Evolutionary conservation across 805 yeast species (phyloP).

Genomic region (Candida ipomoeae): DNA sequence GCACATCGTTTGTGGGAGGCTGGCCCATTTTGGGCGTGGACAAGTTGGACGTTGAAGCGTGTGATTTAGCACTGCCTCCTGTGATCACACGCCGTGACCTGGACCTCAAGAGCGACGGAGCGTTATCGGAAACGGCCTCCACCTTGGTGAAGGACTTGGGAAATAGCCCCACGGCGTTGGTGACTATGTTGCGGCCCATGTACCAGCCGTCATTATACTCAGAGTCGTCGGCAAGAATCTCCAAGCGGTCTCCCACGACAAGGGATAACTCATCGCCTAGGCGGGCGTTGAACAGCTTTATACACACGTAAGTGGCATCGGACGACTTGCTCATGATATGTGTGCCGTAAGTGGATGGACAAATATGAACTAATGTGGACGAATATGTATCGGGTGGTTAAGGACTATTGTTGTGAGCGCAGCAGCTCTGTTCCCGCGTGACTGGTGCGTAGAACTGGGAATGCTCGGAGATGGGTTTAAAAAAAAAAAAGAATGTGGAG

Average conservation of each 20-base stretch:
- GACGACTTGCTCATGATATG: constrained; percentile 6
- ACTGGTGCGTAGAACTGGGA: background rate
- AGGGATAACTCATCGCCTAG: constrained; percentile 85
- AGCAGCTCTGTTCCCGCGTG: background rate
- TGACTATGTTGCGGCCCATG: constrained; percentile 73
- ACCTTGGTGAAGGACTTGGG: constrained; percentile 84
- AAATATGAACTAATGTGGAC: no score
- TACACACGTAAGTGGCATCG: constrained; percentile 46
- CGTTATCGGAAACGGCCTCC: constrained; percentile 6
- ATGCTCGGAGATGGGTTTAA: background rate
- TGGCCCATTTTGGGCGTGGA: constrained; percentile 5
- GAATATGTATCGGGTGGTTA: background rate
- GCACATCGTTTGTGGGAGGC: constrained; percentile 6
- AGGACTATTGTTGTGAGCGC: background rate
- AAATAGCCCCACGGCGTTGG: constrained; percentile 78
- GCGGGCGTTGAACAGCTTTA: constrained; percentile 83
- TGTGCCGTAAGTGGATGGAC: background rate
- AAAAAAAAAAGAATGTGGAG: background rate
- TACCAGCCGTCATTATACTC: constrained; percentile 98
- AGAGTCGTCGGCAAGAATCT: constrained; percentile 86
- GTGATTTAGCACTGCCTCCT: constrained; percentile 8
- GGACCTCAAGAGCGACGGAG: constrained; percentile 37
- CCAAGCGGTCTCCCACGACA: constrained; percentile 77
- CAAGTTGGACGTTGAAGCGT: constrained; percentile 8
- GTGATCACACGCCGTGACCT: constrained; percentile 50